Evolutionary conservation across 2,329 filamentous ascomycete species (phyloP), one percentile per base, ranked within the genome.

Genomic region (Nemania diffusa): DNA sequence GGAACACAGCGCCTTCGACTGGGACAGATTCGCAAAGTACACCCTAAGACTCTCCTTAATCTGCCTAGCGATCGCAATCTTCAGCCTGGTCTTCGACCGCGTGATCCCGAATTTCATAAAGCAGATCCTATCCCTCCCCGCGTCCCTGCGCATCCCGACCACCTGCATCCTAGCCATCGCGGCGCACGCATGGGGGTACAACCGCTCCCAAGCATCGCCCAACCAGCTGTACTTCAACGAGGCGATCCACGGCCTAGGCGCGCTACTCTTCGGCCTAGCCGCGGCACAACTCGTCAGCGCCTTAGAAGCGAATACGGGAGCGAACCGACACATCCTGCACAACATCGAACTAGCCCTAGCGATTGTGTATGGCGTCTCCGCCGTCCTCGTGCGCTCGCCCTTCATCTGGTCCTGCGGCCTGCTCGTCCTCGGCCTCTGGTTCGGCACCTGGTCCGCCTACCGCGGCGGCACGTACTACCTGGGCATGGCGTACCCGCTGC

Each of bases 341-440:
- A 37, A 9, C 4, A 56, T 71, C 8, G 15, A 61, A 17, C 20
- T 71, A 44, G 34, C 55, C 17, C 65, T 72, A 8, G 66, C 64
- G n/a, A 26, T 57, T 26, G 62, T 60, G 4, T 72, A 72, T 48
- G 59, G 59, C 5, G 13, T 57, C 3, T 46, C 62, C 17, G 69
- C 61, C 1, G 42, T 65, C 11, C n/a, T 59, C 13, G 56, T 67
- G 13, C 58, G 57, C 32, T 69, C 69, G 13, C 68, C 60, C 22
- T 68, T 72, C 32, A 71, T 72, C 22, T 72, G 62, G 64, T 69
- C 64, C 5, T 69, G 57, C 34, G 60, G 51, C 40, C 51, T 70
- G 50, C 42, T 68, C 20, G 24, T 67, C 17, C 20, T 64, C 9
- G 61, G 62, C 44, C 42, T 29, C 22, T 71, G 59, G 69, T 40